A percentile compares a stretch with the other conserved stretches of the same genome.
Conservation (phyloP, 768 basidiomycete species). For the Boletus eberwhitei region DNA sequence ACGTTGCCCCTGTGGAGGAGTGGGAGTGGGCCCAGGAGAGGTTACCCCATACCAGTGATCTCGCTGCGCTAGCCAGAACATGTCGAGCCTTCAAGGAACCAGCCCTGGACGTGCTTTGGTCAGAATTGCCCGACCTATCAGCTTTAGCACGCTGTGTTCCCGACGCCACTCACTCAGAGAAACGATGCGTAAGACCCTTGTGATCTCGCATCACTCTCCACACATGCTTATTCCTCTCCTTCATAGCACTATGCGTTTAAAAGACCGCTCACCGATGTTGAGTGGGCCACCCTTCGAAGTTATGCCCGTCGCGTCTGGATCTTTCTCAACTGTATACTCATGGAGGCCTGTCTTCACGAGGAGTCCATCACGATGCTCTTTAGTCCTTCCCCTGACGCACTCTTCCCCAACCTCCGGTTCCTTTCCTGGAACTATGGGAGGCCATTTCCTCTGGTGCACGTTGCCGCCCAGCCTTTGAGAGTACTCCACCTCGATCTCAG, state of each 20-base stretch:
- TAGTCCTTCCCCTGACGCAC: background rate
- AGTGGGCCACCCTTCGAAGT: background rate
- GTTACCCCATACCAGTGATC: background rate
- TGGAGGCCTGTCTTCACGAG: background rate
- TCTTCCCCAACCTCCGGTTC: slow-evolving; percentile 1
- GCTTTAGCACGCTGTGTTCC: background rate
- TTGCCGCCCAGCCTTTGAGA: background rate
- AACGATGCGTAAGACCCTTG: background rate
- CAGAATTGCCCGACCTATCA: background rate
- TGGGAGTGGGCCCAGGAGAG: background rate
- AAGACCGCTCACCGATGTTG: background rate
- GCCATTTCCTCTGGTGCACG: background rate
- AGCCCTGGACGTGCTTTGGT: slow-evolving; percentile 8
- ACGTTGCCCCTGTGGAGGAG: background rate
- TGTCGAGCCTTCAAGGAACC: slow-evolving; percentile 9
- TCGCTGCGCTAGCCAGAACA: slow-evolving; percentile 3
- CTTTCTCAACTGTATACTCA: background rate
- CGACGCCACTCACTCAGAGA: background rate
- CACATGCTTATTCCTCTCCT: background rate
- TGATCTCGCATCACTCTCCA: no score
- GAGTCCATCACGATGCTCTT: background rate
- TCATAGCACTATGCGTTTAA: background rate
- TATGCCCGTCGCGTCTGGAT: slow-evolving; percentile 1
- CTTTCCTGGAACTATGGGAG: background rate
- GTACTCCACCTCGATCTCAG: background rate